Conservation (phyloP, 768 basidiomycete species). For the Nevesoporus exiguus region DNA sequence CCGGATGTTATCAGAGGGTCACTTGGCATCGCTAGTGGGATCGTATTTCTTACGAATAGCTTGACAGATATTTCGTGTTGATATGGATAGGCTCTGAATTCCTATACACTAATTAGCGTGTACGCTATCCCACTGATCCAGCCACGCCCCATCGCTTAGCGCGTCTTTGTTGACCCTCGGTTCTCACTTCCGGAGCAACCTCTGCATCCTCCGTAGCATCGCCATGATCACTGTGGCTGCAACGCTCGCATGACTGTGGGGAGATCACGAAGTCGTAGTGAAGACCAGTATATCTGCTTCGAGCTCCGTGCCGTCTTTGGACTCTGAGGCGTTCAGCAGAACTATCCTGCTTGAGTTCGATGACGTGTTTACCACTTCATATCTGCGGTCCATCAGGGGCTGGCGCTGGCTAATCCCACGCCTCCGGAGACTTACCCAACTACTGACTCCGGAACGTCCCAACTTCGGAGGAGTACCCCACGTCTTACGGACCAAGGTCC, state of each 20-base stretch:
- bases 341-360: conserved; percentile 39
- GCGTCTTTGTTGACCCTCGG: background rate
- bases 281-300: conserved; percentile 23
- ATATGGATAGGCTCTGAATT: conserved; percentile 3
- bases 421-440: conserved; percentile 16
- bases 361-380: conserved; percentile 29
- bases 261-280: background rate
- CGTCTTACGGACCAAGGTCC: conserved; percentile 28
- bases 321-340: background rate
- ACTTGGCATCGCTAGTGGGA: conserved; percentile 7
- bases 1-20: background rate
- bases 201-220: conserved; percentile 31
- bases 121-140: no score
- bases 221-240: conserved; percentile 42
- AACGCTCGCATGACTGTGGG: background rate
- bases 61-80: no score
- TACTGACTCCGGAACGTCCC: conserved; percentile 32
- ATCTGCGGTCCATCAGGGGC: conserved; percentile 7
- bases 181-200: background rate
- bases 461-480: conserved; percentile 27
- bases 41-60: no score
- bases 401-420: background rate
- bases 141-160: background rate
- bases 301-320: conserved; percentile 23
- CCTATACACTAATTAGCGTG: background rate